These are phyloP conservation scores for Furcasterigmium sp. DNA, from an alignment of 2,329 filamentous ascomycete genomes.

Conservation along the genomic window DNA sequence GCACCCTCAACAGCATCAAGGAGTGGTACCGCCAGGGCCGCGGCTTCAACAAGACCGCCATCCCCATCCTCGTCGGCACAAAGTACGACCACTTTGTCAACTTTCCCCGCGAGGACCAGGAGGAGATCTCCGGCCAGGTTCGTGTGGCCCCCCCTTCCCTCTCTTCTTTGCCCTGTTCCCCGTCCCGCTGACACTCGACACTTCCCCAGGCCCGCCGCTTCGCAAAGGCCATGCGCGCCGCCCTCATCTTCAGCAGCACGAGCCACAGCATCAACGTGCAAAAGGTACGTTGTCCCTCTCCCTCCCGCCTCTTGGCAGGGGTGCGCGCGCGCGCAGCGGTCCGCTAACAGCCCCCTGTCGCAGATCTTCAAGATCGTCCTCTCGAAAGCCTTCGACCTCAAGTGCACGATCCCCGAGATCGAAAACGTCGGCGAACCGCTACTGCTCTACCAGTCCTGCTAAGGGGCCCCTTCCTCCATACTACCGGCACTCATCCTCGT, in stretches of 20 bases:
- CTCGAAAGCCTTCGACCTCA: constrained; percentile 96
- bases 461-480: too few relatives aligned
- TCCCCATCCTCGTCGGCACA: constrained; percentile 92
- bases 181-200: background rate
- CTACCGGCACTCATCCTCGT: background rate
- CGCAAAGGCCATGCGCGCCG: constrained; percentile 96
- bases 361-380: constrained; percentile 99
- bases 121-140: constrained; percentile 96
- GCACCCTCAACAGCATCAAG: constrained; percentile 98
- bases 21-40: constrained; percentile 98
- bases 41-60: constrained; percentile 99
- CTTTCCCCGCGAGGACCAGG: constrained; percentile 93
- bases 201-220: constrained; percentile 77
- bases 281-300: constrained; percentile 57
- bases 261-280: constrained; percentile 99
- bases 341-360: constrained; percentile 2
- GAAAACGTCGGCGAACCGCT: constrained; percentile 96
- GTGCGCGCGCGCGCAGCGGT: too few relatives aligned
- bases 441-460: constrained; percentile 75
- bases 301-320: background rate
- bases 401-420: constrained; percentile 98
- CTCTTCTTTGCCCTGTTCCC: background rate
- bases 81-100: constrained; percentile 99
- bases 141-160: constrained; percentile 12
- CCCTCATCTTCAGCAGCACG: constrained; percentile 96